Conservation (phyloP, 148 eudicot species). For the Fallopia convolvulus region DNA sequence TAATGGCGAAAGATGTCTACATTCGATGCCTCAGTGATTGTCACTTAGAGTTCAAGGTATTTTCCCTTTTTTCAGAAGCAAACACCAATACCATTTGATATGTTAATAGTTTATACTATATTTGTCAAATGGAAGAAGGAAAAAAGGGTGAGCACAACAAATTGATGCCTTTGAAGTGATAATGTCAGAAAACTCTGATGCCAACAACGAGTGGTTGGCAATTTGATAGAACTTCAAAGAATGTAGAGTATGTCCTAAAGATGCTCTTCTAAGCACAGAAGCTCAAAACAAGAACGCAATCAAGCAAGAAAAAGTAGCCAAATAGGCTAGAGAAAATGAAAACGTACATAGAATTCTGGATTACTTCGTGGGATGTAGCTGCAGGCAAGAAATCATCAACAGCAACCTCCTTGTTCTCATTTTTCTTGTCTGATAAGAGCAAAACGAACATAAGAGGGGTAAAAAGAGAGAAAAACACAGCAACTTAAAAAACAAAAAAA, state of each 20-base stretch:
- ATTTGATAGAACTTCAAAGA: too few relatives aligned
- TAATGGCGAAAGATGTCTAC: too few relatives aligned
- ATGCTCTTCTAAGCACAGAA: background rate
- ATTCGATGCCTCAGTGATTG: too few relatives aligned
- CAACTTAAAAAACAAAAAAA: background rate
- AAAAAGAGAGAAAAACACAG: background rate
- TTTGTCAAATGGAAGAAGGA: background rate
- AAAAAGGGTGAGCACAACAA: background rate
- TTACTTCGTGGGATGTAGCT: slow-evolving; percentile 31
- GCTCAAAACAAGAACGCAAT: background rate
- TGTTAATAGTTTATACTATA: background rate
- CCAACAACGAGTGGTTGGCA: too few relatives aligned
- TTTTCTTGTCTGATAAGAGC: slow-evolving; percentile 41
- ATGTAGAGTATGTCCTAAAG: too few relatives aligned
- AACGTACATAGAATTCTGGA: slow-evolving; percentile 51
- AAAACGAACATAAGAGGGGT: background rate
- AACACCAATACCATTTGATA: background rate
- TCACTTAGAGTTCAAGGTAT: background rate
- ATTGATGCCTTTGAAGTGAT: background rate
- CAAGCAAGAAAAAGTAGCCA: background rate
- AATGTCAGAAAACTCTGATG: too few relatives aligned
- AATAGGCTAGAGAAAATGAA: background rate
- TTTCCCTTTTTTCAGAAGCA: background rate
- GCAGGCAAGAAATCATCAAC: slow-evolving; percentile 55
- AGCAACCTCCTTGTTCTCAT: slow-evolving; percentile 59